These are phyloP conservation scores for Colletotrichum sp. DNA, from an alignment of 2,329 filamentous ascomycete genomes.

Conservation along the genomic window DNA sequence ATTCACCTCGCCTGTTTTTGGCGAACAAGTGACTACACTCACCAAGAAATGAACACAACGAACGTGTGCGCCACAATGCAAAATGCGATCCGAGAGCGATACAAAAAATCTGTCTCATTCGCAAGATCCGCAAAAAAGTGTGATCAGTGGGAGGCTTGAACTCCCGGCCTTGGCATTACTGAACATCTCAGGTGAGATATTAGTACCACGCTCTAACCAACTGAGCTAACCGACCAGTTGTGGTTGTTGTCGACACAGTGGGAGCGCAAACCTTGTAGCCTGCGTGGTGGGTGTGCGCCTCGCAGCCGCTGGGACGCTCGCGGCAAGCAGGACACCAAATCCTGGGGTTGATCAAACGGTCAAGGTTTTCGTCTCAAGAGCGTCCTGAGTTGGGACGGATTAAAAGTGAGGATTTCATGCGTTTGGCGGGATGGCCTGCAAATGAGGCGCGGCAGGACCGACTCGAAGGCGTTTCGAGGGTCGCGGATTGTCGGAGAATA, in stretches of 20 bases:
- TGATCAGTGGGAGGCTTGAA: slow-evolving; percentile 10
- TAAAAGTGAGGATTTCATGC: background rate
- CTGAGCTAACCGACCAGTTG: slow-evolving; percentile 1
- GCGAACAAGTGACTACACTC: background rate
- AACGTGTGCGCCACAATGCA: background rate
- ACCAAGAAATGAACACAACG: background rate
- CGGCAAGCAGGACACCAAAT: background rate
- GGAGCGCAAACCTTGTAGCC: background rate
- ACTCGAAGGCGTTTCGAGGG: background rate
- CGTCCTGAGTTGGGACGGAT: background rate
- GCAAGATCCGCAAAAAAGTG: background rate
- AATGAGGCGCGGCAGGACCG: background rate
- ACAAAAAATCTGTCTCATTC: too few species aligned
- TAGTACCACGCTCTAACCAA: slow-evolving; percentile 10
- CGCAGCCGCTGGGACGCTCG: background rate
- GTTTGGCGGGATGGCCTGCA: background rate
- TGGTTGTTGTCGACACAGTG: accelerated
- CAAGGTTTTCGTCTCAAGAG: background rate
- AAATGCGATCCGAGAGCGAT: too few species aligned
- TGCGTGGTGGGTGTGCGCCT: background rate
- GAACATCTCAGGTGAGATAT: background rate
- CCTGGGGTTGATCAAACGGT: background rate
- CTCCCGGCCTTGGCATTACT: slow-evolving; percentile 7
- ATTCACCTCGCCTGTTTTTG: background rate
- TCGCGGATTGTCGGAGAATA: background rate